Percentiles rank a stretch among this genome's conserved stretches.
Evolutionary conservation across 768 basidiomycete genomes (phyloP).

Genomic region (Hericium alpestre): DNA sequence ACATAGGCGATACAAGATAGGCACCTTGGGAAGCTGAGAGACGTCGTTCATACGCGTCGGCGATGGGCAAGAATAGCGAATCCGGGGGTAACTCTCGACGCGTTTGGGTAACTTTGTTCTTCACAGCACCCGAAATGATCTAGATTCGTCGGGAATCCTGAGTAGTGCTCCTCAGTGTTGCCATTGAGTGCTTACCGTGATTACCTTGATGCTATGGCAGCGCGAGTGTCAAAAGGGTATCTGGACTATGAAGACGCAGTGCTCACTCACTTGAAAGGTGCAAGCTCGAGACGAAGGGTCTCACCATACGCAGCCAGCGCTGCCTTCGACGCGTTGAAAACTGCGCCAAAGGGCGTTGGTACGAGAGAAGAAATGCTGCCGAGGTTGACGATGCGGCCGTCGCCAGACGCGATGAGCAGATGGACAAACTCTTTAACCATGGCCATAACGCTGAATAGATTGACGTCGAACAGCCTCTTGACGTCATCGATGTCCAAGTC

Average conservation of each 20-base stretch:
- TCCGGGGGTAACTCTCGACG: background rate
- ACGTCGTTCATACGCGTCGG: background rate
- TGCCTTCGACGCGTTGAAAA: conserved; percentile 25
- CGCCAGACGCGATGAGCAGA: conserved; percentile 18
- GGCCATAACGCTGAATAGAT: conserved; percentile 22
- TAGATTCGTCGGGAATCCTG: too few relatives aligned
- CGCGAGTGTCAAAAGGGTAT: too few relatives aligned
- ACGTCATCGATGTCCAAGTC: conserved; percentile 18
- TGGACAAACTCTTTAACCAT: conserved; percentile 23
- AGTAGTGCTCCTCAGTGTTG: too few relatives aligned
- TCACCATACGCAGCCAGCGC: conserved; percentile 22
- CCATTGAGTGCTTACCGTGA: too few relatives aligned
- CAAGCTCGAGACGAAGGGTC: conserved; percentile 23
- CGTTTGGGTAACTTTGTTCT: background rate
- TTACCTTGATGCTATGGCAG: too few relatives aligned
- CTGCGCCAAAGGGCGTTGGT: conserved; percentile 20
- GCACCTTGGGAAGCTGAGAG: background rate
- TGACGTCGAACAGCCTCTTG: conserved; percentile 21
- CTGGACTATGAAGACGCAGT: background rate
- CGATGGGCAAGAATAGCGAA: background rate
- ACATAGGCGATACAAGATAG: background rate
- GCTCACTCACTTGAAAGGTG: conserved; percentile 18
- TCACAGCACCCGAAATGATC: background rate
- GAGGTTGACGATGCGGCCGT: conserved; percentile 21
- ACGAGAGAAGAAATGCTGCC: conserved; percentile 21